Conservation (phyloP, 306 rosid species). For the Quercus gilva region DNA sequence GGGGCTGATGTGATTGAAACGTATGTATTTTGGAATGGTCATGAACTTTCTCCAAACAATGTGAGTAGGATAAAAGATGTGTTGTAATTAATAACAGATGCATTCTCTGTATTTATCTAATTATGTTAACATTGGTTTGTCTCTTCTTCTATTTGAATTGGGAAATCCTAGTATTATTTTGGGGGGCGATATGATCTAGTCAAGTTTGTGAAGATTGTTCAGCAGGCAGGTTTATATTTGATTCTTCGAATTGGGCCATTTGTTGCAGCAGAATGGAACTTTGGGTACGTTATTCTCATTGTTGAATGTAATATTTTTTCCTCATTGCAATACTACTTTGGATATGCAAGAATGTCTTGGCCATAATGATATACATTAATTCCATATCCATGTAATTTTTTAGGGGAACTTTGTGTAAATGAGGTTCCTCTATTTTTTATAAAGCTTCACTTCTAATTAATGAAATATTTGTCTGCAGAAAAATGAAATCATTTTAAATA, state of each 20-base stretch:
- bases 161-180: conserved; percentile 39
- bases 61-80: conserved; percentile 35
- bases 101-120: background rate
- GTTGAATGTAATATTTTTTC: background rate
- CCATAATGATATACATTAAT: no score
- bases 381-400: no score
- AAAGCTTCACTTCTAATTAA: no score
- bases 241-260: conserved; percentile 63
- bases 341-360: no score
- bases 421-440: no score
- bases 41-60: conserved; percentile 83
- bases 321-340: no score
- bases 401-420: no score
- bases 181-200: conserved; percentile 58
- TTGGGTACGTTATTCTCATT: conserved; percentile 29
- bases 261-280: conserved; percentile 58
- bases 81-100: no score
- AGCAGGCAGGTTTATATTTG: conserved; percentile 46
- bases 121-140: background rate
- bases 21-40: conserved; percentile 96
- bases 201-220: conserved; percentile 50
- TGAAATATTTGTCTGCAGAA: background rate
- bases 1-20: conserved; percentile 85
- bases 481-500: background rate
- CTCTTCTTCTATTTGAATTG: background rate